phyloP scores from a whole-genome alignment of 78 protist species.

The Bigelowiella natans region DNA sequence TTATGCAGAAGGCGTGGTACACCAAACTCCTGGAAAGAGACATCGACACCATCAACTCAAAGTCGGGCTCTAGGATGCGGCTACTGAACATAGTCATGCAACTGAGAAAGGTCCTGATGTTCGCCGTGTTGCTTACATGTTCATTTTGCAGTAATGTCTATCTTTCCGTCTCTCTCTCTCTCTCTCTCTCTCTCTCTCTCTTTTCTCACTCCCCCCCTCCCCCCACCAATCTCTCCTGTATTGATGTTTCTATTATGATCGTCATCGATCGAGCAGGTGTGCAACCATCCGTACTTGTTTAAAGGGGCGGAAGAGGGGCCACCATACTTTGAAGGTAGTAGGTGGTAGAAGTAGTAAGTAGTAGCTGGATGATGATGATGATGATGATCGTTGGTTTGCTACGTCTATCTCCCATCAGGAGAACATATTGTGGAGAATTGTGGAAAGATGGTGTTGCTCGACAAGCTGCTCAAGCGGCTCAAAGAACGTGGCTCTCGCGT shows the following conservation, averaged over 20 bases:
- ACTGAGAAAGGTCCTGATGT: constrained; percentile 34
- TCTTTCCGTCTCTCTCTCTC: too few species aligned
- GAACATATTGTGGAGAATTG: constrained; percentile 4
- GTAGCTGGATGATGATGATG: not conserved
- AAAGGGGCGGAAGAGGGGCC: constrained; percentile 17
- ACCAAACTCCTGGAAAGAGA: not conserved
- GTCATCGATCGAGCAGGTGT: too few species aligned
- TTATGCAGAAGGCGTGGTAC: not conserved
- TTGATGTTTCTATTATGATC: too few species aligned
- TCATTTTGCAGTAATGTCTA: too few species aligned
- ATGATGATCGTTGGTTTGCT: not conserved
- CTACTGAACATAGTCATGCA: constrained; percentile 38
- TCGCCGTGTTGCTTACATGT: not conserved
- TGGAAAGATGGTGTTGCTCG: constrained; percentile 18
- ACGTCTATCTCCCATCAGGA: not conserved
- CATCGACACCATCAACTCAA: not conserved
- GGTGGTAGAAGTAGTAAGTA: too few species aligned
- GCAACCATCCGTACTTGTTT: constrained; percentile 48
- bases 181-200: too few species aligned
- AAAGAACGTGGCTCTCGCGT: constrained; percentile 1
- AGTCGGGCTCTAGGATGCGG: not conserved
- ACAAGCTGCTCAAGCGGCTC: constrained; percentile 10
- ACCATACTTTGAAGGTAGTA: not conserved
- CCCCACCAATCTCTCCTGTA: too few species aligned
- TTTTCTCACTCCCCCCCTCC: too few species aligned